phyloP scores from a whole-genome alignment of 1,284 basidiomycete genomes.

The Peniophora sp. region DNA sequence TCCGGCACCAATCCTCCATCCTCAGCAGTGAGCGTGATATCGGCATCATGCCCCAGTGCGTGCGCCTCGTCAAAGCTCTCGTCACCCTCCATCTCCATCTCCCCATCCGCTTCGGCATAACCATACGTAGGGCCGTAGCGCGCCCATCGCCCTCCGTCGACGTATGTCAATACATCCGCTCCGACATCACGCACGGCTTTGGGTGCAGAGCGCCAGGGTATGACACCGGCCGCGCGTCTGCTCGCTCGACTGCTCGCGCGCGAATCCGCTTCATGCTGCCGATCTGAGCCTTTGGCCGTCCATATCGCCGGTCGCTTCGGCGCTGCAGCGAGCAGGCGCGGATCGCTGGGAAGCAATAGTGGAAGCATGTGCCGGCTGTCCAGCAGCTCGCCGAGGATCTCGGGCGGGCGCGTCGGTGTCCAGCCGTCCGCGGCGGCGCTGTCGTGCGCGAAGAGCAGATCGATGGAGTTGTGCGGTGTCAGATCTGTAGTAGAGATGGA shows the following conservation, averaged over 20 bases:
- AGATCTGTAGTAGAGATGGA: conserved; percentile 17
- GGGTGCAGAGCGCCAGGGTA: conserved; percentile 50
- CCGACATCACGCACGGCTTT: conserved; percentile 54
- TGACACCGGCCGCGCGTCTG: conserved; percentile 27
- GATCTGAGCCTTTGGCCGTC: conserved; percentile 24
- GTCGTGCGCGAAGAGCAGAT: conserved; percentile 70
- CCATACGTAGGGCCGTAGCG: conserved; percentile 18
- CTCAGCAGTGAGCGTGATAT: background rate
- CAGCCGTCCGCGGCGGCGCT: conserved; percentile 50
- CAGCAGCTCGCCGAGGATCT: conserved; percentile 79
- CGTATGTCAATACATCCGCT: conserved; percentile 51
- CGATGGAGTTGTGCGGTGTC: conserved; percentile 51
- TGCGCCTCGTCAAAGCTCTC: conserved; percentile 16
- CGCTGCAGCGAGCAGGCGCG: conserved; percentile 67
- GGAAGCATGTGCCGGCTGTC: conserved; percentile 93
- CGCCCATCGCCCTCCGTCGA: conserved; percentile 23
- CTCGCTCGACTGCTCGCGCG: conserved; percentile 29
- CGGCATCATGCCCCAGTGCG: conserved; percentile 16
- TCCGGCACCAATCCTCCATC: conserved; percentile 42
- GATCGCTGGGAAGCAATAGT: conserved; percentile 74
- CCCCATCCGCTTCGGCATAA: conserved; percentile 19
- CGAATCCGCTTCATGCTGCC: conserved; percentile 23
- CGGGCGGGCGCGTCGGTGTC: conserved; percentile 70
- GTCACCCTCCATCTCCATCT: conserved; percentile 13
- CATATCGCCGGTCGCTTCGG: conserved; percentile 37